A percentile compares a stretch with the other conserved stretches of the same genome.
Conservation (phyloP, 2,329 filamentous ascomycete species). For the Aspergillus neoniger region DNA sequence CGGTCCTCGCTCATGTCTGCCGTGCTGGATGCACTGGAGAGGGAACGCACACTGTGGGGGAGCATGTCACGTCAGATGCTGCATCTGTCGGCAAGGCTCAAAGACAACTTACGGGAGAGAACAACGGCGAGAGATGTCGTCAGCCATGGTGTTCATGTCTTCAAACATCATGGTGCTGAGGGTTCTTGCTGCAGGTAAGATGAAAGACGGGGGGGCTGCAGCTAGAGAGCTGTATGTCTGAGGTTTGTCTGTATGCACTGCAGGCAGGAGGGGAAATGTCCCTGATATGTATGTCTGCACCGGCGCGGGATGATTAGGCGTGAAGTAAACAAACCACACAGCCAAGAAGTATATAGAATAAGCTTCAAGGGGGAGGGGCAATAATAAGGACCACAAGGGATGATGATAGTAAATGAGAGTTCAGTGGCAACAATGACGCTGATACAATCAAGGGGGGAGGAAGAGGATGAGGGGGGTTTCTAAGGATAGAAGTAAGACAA, state of each 20-base stretch:
- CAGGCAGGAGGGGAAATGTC: conserved; percentile 4
- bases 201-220: conserved; percentile 18
- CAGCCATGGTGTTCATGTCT: conserved; percentile 33
- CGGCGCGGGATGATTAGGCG: conserved; percentile 6
- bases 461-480: not conserved
- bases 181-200: conserved; percentile 1
- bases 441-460: conserved; percentile 16
- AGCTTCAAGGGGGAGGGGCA: conserved; percentile 16
- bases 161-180: conserved; percentile 30
- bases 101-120: conserved; percentile 38
- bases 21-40: conserved; percentile 25
- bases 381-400: not conserved
- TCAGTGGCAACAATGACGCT: conserved; percentile 1
- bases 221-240: conserved; percentile 22
- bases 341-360: not conserved
- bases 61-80: conserved; percentile 14
- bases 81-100: not conserved
- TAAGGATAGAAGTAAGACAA: conserved; percentile 13
- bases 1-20: conserved; percentile 37
- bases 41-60: conserved; percentile 26
- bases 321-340: conserved; percentile 11
- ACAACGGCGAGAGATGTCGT: conserved; percentile 34
- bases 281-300: conserved; percentile 12
- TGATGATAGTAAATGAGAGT: conserved; percentile 6
- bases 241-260: conserved; percentile 18